A percentile compares a stretch with the other conserved stretches of the same genome.
Conservation (phyloP, 176 grass and related monocot genomes). For the Leersia perrieri region DNA sequence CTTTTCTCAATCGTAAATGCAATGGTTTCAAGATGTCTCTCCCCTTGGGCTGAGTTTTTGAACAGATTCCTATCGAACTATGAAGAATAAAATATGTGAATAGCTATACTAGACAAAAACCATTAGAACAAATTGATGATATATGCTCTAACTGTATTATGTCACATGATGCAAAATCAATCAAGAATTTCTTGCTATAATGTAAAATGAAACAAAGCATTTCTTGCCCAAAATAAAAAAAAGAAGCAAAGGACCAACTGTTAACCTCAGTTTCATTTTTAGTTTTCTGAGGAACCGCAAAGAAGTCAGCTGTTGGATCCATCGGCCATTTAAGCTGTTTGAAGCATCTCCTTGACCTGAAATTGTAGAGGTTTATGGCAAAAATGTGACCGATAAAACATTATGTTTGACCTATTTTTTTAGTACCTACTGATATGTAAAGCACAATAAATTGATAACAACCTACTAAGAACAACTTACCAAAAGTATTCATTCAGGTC, state of each 20-base stretch:
- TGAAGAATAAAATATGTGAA: neutral
- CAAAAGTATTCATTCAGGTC: slow-evolving; percentile 98
- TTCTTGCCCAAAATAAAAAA: slow-evolving; percentile 5
- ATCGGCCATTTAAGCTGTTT: slow-evolving; percentile 77
- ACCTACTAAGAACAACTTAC: slow-evolving; percentile 46
- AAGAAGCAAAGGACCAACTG: neutral
- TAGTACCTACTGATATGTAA: neutral
- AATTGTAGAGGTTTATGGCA: slow-evolving; percentile 27
- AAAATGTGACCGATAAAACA: slow-evolving; percentile 22
- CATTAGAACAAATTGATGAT: neutral
- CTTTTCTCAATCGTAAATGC: too few species aligned
- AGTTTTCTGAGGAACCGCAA: slow-evolving; percentile 1
- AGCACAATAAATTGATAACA: neutral
- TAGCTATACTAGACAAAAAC: neutral
- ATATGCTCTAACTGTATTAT: neutral
- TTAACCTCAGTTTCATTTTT: slow-evolving; percentile 40
- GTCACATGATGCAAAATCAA: neutral
- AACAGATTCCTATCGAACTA: too few species aligned
- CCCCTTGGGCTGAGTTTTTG: too few species aligned
- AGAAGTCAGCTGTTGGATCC: slow-evolving; percentile 45
- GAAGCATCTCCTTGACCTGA: slow-evolving; percentile 80
- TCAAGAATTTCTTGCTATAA: neutral
- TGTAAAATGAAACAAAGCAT: neutral
- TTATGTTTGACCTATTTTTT: neutral
- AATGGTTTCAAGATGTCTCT: too few species aligned